These are phyloP conservation scores for Leccinum disarticulatum DNA, from an alignment of 768 basidiomycete species.

Conservation along the genomic window DNA sequence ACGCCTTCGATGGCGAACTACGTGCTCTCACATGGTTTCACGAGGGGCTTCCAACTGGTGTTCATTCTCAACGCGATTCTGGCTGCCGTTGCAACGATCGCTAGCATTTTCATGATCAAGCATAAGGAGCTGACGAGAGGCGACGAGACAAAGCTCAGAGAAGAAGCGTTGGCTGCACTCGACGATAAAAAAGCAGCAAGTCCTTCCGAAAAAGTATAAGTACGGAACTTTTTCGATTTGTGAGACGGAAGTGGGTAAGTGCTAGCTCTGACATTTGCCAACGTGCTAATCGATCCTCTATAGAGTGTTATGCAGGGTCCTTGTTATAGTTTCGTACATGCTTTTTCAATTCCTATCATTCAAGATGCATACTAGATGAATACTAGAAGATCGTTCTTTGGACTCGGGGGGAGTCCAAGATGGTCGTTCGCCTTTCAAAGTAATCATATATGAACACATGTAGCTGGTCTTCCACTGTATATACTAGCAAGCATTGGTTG, in stretches of 20 bases:
- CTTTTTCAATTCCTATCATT: background rate
- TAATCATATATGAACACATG: background rate
- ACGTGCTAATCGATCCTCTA: background rate
- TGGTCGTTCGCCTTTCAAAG: background rate
- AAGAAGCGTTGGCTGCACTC: slow-evolving; percentile 33
- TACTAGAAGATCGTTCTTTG: background rate
- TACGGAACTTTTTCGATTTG: background rate
- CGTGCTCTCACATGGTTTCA: slow-evolving; percentile 52
- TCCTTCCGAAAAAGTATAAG: slow-evolving; percentile 4
- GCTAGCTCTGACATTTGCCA: background rate
- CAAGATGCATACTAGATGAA: background rate
- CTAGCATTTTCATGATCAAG: slow-evolving; percentile 59
- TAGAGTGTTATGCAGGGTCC: background rate
- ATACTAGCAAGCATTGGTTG: background rate
- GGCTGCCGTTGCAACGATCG: slow-evolving; percentile 52
- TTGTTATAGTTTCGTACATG: background rate
- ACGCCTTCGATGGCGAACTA: slow-evolving; percentile 36
- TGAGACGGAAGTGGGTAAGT: slow-evolving; percentile 4
- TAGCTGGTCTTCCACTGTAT: background rate
- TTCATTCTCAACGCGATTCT: slow-evolving; percentile 63
- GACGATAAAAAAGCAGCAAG: background rate
- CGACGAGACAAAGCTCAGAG: slow-evolving; percentile 53
- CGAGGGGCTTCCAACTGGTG: slow-evolving; percentile 53
- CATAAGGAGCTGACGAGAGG: slow-evolving; percentile 57
- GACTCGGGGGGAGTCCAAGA: background rate